Evolutionary conservation across 306 rosid species (phyloP), one percentile per base, ranked within the genome.

Genomic region (Lablab purpureus): DNA sequence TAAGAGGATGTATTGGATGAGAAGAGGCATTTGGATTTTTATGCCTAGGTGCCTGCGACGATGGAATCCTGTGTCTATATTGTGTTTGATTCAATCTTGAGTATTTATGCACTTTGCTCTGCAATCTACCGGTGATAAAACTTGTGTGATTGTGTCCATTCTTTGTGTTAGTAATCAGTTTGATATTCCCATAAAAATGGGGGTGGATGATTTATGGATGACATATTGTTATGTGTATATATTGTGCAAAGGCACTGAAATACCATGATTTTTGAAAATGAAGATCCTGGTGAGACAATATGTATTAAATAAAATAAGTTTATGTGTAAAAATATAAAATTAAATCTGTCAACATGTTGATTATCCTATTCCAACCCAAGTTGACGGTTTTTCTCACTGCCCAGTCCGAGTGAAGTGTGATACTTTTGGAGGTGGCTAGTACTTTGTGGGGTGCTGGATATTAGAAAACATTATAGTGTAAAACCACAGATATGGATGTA

Each of bases 101-200:
- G 34, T 45, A 30, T 46, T 56, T 14, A 7, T 49, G 55, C 55
- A 49, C 55, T 73, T 30, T 81, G 51, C 71, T 17, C 4, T 74
- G 19, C 54, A 63, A 28, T 19, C 74, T n/a, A 11, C 36, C 34
- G 14, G 75, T 23, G 15, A 19, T 9, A 52, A 19, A 52, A 8
- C 59, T 18, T 52, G 13, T 0, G 27, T 52, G 59, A 52, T 52
- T 52, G 19, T 52, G 14, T 18, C 10, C 21, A 52, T 52, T 3
- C 25, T 18, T 66, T 5, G 52, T 34, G 9, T 41, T 64, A 36
- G 36, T 40, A n/a, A 56, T 23, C 74, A 6, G 54, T 77, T 67
- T 23, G 65, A 15, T 50, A 51, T 77, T 77, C 46, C 30, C 67
- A 66, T 51, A 36, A 70, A 50, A 76, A 66, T 15, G 51, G 7